These are phyloP conservation scores for Calycina herbarum DNA, from an alignment of 2,329 filamentous ascomycete species.

Conservation along the genomic window DNA sequence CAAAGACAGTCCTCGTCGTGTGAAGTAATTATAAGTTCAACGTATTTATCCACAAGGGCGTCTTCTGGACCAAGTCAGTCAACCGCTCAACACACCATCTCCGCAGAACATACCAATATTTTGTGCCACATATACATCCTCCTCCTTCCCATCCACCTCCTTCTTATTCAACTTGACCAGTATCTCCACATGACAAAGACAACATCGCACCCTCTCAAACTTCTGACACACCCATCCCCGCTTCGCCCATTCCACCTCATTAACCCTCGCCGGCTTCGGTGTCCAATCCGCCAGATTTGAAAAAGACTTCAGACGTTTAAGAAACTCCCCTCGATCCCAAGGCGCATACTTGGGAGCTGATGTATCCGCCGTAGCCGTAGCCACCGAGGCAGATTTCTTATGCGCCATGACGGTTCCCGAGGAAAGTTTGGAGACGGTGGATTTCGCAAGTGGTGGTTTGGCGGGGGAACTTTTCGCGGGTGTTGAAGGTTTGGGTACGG, in stretches of 20 bases:
- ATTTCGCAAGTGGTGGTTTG: constrained; percentile 9
- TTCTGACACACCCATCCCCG: constrained; percentile 85
- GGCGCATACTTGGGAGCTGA: constrained; percentile 74
- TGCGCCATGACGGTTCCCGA: constrained; percentile 24
- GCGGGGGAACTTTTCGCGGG: background rate
- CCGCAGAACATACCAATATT: constrained; percentile 53
- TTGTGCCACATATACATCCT: constrained; percentile 54
- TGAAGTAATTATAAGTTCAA: constrained; percentile 67
- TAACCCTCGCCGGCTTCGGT: constrained; percentile 83
- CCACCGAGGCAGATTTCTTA: constrained; percentile 30
- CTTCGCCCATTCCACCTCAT: constrained; percentile 93
- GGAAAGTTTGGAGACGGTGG: constrained; percentile 14
- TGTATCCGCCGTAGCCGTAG: constrained; percentile 16
- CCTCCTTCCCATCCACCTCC: constrained; percentile 56
- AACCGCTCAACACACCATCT: constrained; percentile 15
- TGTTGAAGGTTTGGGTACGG: background rate
- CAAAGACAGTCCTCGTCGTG: constrained; percentile 84
- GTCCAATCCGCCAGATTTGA: constrained; percentile 90
- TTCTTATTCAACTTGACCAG: constrained; percentile 74
- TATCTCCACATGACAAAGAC: constrained; percentile 80
- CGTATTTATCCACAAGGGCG: constrained; percentile 75
- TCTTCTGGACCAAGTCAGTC: constrained; percentile 46
- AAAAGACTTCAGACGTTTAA: constrained; percentile 81
- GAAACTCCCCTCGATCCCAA: constrained; percentile 78
- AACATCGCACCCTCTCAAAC: constrained; percentile 81